These are phyloP conservation scores for Venturia effusa DNA, from an alignment of 2,329 filamentous ascomycete genomes.

Conservation along the genomic window DNA sequence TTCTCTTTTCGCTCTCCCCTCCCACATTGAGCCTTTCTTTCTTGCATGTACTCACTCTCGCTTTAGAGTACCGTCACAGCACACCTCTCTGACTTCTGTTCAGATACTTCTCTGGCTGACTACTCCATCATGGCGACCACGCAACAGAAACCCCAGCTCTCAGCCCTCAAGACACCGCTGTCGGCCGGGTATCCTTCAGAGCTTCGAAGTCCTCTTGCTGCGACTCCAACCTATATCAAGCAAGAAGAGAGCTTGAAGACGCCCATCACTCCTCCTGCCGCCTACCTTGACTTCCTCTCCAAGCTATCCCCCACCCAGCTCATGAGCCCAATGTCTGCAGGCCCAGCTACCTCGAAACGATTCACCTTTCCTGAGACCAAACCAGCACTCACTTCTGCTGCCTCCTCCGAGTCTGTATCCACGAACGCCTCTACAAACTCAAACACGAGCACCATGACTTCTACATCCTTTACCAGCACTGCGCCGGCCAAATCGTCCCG, in stretches of 20 bases:
- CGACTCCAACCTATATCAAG: conserved; percentile 55
- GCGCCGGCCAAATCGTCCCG: conserved; percentile 19
- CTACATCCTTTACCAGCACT: conserved; percentile 5
- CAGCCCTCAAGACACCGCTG: conserved; percentile 43
- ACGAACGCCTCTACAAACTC: conserved; percentile 18
- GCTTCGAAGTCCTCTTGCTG: conserved; percentile 51
- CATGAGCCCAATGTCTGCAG: conserved; percentile 52
- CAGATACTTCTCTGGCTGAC: neutral
- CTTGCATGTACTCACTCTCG: conserved; percentile 14
- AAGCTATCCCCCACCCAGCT: conserved; percentile 56
- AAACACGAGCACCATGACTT: conserved; percentile 10
- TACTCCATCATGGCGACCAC: conserved; percentile 20
- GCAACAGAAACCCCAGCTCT: conserved; percentile 26
- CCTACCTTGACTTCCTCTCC: conserved; percentile 90
- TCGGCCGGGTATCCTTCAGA: conserved; percentile 47
- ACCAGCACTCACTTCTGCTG: conserved; percentile 18
- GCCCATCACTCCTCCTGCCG: conserved; percentile 79
- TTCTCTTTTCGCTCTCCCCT: neutral
- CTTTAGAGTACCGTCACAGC: conserved; percentile 15
- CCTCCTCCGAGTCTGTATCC: conserved; percentile 26
- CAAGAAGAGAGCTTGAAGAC: conserved; percentile 60
- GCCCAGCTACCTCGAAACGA: conserved; percentile 37
- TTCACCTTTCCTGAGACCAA: conserved; percentile 36
- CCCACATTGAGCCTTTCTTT: neutral
- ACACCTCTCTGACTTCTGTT: neutral